phyloP scores from a whole-genome alignment of 345 rosid species.

The Bretschneidera sinensis region DNA sequence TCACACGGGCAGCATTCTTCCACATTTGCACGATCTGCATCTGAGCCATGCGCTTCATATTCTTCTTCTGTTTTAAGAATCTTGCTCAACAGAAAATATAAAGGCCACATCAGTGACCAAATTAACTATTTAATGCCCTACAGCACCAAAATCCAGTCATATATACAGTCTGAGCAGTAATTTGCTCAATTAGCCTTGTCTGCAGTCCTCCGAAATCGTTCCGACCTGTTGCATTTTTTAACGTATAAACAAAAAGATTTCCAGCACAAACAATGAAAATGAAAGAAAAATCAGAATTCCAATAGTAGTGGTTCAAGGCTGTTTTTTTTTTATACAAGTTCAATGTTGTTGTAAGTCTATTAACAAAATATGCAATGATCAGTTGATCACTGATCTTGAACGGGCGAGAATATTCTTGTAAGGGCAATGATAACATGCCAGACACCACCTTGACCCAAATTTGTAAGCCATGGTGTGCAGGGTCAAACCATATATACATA shows the following conservation, averaged over 20 bases:
- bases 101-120: constrained; percentile 59
- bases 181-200: neutral
- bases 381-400: neutral
- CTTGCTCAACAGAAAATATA: constrained; percentile 53
- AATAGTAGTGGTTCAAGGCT: neutral
- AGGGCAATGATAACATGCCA: neutral
- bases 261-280: neutral
- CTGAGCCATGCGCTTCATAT: constrained; percentile 20
- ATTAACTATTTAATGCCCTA: neutral
- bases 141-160: neutral
- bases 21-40: constrained; percentile 18
- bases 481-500: too few species aligned
- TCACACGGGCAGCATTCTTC: constrained; percentile 23
- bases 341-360: too few species aligned
- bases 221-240: neutral
- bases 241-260: neutral
- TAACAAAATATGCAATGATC: neutral
- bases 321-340: too few species aligned
- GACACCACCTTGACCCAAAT: neutral
- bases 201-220: constrained; percentile 2
- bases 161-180: neutral
- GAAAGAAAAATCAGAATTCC: neutral
- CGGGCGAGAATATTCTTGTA: neutral
- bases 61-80: constrained; percentile 48
- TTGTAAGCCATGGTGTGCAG: too few species aligned